Percentiles rank a stretch among this genome's conserved stretches.
These are phyloP conservation scores for Immersiporthe knoxdaviesiana DNA, from an alignment of 2,329 filamentous ascomycete genomes.

Conservation along the genomic window DNA sequence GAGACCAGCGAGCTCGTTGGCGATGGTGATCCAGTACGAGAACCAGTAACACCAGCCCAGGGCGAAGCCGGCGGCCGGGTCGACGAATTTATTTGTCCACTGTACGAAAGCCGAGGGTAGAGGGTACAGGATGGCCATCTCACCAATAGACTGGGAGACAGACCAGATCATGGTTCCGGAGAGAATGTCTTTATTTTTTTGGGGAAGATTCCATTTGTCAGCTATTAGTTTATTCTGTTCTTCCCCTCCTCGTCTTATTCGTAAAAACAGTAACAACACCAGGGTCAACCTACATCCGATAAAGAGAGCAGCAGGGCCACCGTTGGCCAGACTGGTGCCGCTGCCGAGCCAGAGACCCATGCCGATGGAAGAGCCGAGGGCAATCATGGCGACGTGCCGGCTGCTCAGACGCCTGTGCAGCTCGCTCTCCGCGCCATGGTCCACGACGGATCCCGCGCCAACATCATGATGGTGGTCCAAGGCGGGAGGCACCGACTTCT, in stretches of 20 bases:
- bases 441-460: constrained; percentile 6
- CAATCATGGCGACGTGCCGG: constrained; percentile 59
- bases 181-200: constrained; percentile 34
- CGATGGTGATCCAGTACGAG: constrained; percentile 48
- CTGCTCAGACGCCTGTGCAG: constrained; percentile 45
- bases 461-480: constrained; percentile 18
- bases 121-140: constrained; percentile 51
- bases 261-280: too few species aligned
- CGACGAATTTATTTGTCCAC: constrained; percentile 50
- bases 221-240: background rate
- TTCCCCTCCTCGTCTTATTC: too few species aligned
- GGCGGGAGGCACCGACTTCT: constrained; percentile 22
- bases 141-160: constrained; percentile 50
- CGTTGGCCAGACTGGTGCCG: constrained; percentile 44
- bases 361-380: constrained; percentile 49
- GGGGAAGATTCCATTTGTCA: background rate
- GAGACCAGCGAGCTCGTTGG: constrained; percentile 47
- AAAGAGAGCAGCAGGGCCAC: constrained; percentile 49
- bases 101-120: constrained; percentile 51
- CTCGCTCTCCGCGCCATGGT: constrained; percentile 32
- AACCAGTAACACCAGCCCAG: constrained; percentile 54
- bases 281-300: constrained; percentile 47
- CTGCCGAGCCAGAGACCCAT: constrained; percentile 52
- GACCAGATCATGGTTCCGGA: constrained; percentile 51
- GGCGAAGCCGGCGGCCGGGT: constrained; percentile 47